These are phyloP conservation scores for Microbotryomycetes sp. DNA, from an alignment of 1,284 basidiomycete species.

Conservation along the genomic window DNA sequence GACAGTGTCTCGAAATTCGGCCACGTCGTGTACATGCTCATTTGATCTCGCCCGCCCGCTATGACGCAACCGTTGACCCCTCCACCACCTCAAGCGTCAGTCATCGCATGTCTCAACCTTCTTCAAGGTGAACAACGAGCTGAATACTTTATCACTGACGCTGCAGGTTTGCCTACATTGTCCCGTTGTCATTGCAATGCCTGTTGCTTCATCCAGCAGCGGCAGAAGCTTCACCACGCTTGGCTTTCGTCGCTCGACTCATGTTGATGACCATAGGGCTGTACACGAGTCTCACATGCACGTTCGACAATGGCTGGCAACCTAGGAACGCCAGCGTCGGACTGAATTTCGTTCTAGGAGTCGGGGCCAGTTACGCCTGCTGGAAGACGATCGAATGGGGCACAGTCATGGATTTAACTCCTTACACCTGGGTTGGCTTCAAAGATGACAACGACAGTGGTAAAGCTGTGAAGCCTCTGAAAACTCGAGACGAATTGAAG, in stretches of 20 bases:
- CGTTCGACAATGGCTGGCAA: background rate
- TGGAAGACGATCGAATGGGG: conserved; percentile 31
- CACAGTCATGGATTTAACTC: conserved; percentile 16
- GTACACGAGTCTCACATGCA: background rate
- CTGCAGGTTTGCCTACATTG: background rate
- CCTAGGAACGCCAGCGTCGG: background rate
- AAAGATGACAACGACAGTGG: conserved; percentile 1
- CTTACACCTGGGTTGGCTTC: conserved; percentile 28
- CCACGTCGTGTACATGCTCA: no score
- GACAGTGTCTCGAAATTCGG: no score
- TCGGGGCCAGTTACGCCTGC: conserved; percentile 6
- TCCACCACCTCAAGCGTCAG: background rate
- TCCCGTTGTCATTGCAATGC: conserved; percentile 22
- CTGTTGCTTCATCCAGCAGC: conserved; percentile 24
- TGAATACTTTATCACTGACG: no score
- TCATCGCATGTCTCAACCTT: no score
- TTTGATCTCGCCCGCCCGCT: no score
- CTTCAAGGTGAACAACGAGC: no score
- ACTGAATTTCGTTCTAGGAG: conserved; percentile 2
- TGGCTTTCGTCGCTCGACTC: background rate
- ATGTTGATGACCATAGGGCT: background rate
- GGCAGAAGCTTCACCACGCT: background rate
- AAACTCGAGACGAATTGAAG: background rate
- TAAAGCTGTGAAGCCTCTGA: background rate
- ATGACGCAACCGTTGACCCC: background rate